Evolutionary conservation across 176 grass and related monocot genomes (phyloP).

Genomic region (Phragmites australis): DNA sequence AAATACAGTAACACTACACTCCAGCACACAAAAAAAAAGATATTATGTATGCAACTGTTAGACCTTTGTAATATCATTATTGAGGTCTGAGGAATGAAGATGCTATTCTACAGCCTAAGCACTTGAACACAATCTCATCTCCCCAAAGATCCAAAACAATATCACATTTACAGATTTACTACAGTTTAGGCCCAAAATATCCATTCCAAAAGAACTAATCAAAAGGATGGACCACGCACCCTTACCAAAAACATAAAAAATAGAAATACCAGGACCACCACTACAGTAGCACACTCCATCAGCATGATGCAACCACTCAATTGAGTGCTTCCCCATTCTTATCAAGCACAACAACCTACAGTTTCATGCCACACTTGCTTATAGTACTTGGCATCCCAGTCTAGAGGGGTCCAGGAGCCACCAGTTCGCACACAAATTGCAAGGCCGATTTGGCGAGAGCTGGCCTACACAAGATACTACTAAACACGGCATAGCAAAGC

Average conservation of each 20-base stretch:
- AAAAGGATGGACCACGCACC: conserved; percentile 39
- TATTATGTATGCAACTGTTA: conserved; percentile 8
- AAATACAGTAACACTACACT: neutral
- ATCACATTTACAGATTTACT: conserved; percentile 41
- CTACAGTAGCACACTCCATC: conserved; percentile 32
- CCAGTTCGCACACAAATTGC: neutral
- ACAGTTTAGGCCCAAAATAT: conserved; percentile 40
- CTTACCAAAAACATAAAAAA: conserved; percentile 28
- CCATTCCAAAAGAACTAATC: conserved; percentile 39
- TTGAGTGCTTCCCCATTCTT: neutral
- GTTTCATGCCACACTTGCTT: conserved; percentile 8
- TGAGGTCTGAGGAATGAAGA: neutral
- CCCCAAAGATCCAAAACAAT: conserved; percentile 36
- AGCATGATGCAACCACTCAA: conserved; percentile 49
- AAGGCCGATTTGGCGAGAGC: conserved; percentile 11
- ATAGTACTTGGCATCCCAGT: conserved; percentile 24
- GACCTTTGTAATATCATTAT: neutral
- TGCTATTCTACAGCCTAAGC: conserved; percentile 9
- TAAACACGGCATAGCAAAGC: neutral
- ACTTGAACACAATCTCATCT: conserved; percentile 2
- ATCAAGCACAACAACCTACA: conserved; percentile 32
- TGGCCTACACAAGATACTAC: conserved; percentile 29
- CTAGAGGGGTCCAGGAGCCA: conserved; percentile 21
- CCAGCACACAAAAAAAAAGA: conserved; percentile 7
- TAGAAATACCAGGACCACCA: conserved; percentile 47